A percentile compares a stretch with the other conserved stretches of the same genome.
These are phyloP conservation scores for Pseudoturritis turrita DNA, from an alignment of 345 rosid species.

Conservation along the genomic window DNA sequence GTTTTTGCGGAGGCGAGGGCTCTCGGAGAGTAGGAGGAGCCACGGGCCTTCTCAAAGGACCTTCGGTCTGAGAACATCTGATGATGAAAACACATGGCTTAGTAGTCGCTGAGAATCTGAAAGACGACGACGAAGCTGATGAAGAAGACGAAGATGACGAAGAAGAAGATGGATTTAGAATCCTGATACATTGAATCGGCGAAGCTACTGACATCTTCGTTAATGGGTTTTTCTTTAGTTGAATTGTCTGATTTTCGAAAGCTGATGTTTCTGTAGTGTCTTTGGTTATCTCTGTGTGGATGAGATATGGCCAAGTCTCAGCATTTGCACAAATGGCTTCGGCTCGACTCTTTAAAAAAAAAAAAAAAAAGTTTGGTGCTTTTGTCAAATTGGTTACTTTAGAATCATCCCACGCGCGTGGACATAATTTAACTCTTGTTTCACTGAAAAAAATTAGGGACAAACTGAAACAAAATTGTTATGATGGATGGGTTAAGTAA, in stretches of 20 bases:
- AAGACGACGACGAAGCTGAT: slow-evolving; percentile 31
- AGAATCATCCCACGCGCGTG: slow-evolving; percentile 5
- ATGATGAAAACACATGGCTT: slow-evolving; percentile 44
- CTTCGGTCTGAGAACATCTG: slow-evolving; percentile 75
- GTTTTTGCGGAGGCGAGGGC: slow-evolving; percentile 41
- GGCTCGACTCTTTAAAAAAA: too few species aligned
- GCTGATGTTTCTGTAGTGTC: not conserved
- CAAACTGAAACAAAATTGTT: not conserved
- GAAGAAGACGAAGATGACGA: slow-evolving; percentile 36
- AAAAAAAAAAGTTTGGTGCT: too few species aligned
- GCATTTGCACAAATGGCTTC: not conserved
- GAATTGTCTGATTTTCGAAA: not conserved
- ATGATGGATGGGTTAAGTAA: not conserved
- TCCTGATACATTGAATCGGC: slow-evolving; percentile 54
- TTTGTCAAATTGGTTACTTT: slow-evolving; percentile 9
- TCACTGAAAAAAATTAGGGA: not conserved
- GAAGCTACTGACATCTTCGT: slow-evolving; percentile 58
- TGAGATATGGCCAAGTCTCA: slow-evolving; percentile 33
- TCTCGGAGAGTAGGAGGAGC: slow-evolving; percentile 60
- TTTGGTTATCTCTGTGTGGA: slow-evolving; percentile 34
- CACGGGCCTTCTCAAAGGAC: slow-evolving; percentile 84
- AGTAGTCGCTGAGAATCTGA: slow-evolving; percentile 43
- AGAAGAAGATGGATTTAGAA: slow-evolving; percentile 54
- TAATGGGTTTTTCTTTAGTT: not conserved
- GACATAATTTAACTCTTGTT: not conserved